Conservation (phyloP, 306 rosid genomes). For the Prunus kanzakura region DNA sequence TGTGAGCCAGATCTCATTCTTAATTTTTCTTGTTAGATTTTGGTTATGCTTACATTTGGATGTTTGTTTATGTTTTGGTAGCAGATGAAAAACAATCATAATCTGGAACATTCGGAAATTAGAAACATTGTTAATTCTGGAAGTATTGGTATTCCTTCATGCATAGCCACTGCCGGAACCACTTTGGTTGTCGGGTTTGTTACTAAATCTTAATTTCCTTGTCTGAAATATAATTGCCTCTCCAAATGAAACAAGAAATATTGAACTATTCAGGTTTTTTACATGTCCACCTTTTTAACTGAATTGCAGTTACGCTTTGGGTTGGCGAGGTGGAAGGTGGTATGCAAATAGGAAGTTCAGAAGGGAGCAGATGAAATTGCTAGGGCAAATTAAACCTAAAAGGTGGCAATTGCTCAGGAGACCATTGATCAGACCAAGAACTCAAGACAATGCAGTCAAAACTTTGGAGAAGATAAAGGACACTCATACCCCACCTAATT, state of each 20-base stretch:
- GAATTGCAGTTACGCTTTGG: slow-evolving; percentile 72
- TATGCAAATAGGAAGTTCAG: slow-evolving; percentile 61
- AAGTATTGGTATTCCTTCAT: slow-evolving; percentile 52
- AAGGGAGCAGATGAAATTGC: slow-evolving; percentile 84
- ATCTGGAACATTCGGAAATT: slow-evolving; percentile 57
- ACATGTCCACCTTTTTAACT: slow-evolving; percentile 7
- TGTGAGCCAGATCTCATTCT: not conserved
- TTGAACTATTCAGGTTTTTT: not conserved
- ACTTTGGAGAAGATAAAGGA: slow-evolving; percentile 46
- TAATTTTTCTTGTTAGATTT: not conserved
- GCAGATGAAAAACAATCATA: slow-evolving; percentile 54
- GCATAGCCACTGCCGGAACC: slow-evolving; percentile 91
- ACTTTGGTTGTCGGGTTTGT: slow-evolving; percentile 77
- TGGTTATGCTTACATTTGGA: slow-evolving; percentile 4
- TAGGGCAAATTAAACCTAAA: slow-evolving; percentile 68
- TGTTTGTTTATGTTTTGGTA: slow-evolving; percentile 16
- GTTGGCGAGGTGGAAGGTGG: slow-evolving; percentile 94
- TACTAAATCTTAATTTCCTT: slow-evolving; percentile 14
- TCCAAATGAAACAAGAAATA: not conserved
- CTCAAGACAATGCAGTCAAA: slow-evolving; percentile 36
- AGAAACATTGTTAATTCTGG: slow-evolving; percentile 52
- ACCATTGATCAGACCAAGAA: slow-evolving; percentile 34
- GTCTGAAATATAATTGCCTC: not conserved
- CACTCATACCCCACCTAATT: slow-evolving; percentile 23
- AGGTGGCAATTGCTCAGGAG: slow-evolving; percentile 65